phyloP scores from a whole-genome alignment of 768 basidiomycete genomes.

The Trametes meyenii region DNA sequence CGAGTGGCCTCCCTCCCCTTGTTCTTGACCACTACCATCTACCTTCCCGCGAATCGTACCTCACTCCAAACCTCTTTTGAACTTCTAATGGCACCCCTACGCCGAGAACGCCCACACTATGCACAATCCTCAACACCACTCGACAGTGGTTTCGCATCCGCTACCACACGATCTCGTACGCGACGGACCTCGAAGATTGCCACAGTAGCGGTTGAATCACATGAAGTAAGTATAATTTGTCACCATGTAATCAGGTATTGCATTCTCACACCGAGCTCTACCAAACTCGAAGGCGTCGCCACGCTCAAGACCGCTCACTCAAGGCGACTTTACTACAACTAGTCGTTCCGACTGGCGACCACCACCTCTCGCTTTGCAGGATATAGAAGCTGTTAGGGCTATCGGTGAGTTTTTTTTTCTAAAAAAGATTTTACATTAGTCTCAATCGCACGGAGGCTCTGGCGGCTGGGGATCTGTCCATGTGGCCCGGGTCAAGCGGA shows the following conservation, averaged over 20 bases:
- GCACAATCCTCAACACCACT: background rate
- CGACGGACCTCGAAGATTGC: no score
- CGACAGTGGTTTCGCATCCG: slow-evolving; percentile 13
- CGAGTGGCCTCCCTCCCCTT: background rate
- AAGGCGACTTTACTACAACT: background rate
- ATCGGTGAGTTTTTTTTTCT: background rate
- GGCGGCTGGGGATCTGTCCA: slow-evolving; percentile 48
- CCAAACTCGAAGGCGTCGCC: no score
- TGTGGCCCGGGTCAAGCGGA: slow-evolving; percentile 41
- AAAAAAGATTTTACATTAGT: background rate
- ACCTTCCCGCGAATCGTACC: background rate
- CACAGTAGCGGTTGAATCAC: no score
- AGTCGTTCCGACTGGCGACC: background rate
- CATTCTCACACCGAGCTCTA: no score
- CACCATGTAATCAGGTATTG: no score
- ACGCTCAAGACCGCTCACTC: background rate
- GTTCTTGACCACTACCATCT: background rate
- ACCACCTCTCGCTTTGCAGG: background rate
- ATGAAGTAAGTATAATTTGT: no score
- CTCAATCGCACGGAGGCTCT: slow-evolving; percentile 35
- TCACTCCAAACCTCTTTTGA: no score
- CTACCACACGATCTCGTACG: background rate
- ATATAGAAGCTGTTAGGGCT: background rate
- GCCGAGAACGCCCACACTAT: background rate
- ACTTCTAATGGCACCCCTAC: background rate